Evolutionary conservation across 2,329 filamentous ascomycete species (phyloP).

Genomic region (Fusarium fracticaudum): DNA sequence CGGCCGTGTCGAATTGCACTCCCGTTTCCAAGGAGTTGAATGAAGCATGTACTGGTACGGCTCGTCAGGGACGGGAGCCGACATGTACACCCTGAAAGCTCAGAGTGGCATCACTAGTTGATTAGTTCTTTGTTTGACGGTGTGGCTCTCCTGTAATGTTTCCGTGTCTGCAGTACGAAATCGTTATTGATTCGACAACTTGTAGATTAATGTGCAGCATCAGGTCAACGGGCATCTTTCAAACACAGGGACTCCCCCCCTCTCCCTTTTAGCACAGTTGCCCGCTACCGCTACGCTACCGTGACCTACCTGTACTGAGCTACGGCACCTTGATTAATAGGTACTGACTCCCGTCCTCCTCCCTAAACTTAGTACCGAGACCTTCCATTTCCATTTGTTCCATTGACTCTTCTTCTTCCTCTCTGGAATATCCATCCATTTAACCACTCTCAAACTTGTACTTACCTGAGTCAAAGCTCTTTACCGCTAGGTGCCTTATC

Average conservation of each 20-base stretch:
- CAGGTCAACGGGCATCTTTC: neutral
- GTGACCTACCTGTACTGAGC: neutral
- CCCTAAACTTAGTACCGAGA: neutral
- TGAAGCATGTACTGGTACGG: neutral
- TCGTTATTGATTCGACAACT: conserved; percentile 15
- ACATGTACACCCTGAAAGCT: conserved; percentile 16
- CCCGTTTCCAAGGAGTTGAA: conserved; percentile 12
- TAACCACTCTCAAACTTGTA: neutral
- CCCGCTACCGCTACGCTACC: neutral
- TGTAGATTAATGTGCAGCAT: conserved; percentile 10
- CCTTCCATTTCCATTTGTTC: neutral
- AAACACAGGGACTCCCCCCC: neutral
- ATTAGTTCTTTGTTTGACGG: conserved; percentile 11
- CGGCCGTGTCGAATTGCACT: conserved; percentile 4
- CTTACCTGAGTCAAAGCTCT: neutral
- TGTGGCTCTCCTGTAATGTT: conserved; percentile 16
- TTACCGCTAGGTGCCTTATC: neutral
- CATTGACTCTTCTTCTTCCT: neutral
- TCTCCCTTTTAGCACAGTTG: conserved; percentile 10
- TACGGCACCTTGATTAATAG: neutral
- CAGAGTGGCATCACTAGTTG: conserved; percentile 27
- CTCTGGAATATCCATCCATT: neutral
- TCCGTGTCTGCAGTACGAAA: neutral
- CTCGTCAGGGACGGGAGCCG: neutral
- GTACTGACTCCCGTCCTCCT: neutral